Evolutionary conservation across 495 filamentous ascomycete genomes (phyloP).

Genomic region (Sordaria brevicollis): DNA sequence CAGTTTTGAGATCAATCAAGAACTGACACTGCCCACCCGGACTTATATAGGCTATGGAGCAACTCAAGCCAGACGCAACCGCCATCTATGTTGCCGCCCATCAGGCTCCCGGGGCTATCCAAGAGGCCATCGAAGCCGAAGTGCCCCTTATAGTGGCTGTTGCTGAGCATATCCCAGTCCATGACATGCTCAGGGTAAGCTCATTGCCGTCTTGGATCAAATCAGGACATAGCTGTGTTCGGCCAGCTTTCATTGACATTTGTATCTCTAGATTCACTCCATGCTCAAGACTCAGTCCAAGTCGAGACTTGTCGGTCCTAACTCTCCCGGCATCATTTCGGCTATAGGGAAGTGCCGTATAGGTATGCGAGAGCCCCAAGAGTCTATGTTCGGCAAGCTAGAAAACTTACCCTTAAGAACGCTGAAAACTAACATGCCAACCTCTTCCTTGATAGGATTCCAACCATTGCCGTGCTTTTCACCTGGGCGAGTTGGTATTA

Average conservation of each 20-base stretch:
- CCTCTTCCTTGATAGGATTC: slow-evolving; percentile 39
- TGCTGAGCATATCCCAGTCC: slow-evolving; percentile 82
- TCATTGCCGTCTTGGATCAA: not conserved
- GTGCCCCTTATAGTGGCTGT: slow-evolving; percentile 82
- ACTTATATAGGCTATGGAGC: slow-evolving; percentile 52
- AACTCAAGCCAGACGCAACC: slow-evolving; percentile 73
- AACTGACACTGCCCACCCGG: not conserved
- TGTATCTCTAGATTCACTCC: slow-evolving; percentile 45
- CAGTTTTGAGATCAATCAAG: not conserved
- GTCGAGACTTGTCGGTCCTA: slow-evolving; percentile 74
- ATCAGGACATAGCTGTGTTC: not conserved
- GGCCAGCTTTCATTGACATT: slow-evolving; percentile 4
- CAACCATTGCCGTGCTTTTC: slow-evolving; percentile 70
- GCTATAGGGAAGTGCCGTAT: slow-evolving; percentile 72
- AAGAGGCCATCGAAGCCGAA: slow-evolving; percentile 82
- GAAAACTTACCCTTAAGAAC: not conserved
- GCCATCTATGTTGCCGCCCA: slow-evolving; percentile 79
- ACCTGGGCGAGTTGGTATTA: slow-evolving; percentile 68
- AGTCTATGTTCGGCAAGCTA: not conserved
- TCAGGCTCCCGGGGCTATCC: slow-evolving; percentile 66
- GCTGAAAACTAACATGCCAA: not conserved
- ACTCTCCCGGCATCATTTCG: slow-evolving; percentile 83
- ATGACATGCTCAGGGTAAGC: slow-evolving; percentile 71
- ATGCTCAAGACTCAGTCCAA: slow-evolving; percentile 73
- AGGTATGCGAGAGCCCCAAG: slow-evolving; percentile 20